Percentiles rank a stretch among this genome's conserved stretches.
Evolutionary conservation across 1,284 basidiomycete genomes (phyloP).

Genomic region (Sparassis latifolia): DNA sequence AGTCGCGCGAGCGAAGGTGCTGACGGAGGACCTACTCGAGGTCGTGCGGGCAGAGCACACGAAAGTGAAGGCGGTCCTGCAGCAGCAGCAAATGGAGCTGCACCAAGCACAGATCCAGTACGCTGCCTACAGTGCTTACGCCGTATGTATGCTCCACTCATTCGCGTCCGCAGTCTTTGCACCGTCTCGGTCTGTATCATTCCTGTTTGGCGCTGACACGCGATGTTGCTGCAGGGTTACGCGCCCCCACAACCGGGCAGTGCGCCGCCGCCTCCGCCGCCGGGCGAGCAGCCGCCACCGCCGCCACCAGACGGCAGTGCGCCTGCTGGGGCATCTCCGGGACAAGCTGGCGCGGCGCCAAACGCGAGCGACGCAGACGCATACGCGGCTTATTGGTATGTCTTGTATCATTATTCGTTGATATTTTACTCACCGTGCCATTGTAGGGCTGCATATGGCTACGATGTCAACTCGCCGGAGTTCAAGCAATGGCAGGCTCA

Average conservation of each 20-base stretch:
- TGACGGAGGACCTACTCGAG: slow-evolving; percentile 85
- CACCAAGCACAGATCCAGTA: slow-evolving; percentile 77
- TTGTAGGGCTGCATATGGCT: slow-evolving; percentile 78
- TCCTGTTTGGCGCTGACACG: slow-evolving; percentile 19
- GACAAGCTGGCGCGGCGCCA: slow-evolving; percentile 36
- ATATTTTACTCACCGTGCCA: slow-evolving; percentile 1
- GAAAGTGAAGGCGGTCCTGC: slow-evolving; percentile 60
- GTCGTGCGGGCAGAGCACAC: slow-evolving; percentile 83
- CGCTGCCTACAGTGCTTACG: slow-evolving; percentile 60
- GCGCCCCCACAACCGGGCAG: slow-evolving; percentile 54
- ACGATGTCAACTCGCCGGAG: slow-evolving; percentile 77
- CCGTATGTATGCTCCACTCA: slow-evolving; percentile 40
- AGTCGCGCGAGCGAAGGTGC: slow-evolving; percentile 79
- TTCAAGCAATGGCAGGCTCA: slow-evolving; percentile 75
- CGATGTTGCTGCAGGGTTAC: slow-evolving; percentile 42
- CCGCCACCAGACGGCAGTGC: slow-evolving; percentile 41
- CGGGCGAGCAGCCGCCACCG: slow-evolving; percentile 56
- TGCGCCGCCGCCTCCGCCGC: slow-evolving; percentile 55
- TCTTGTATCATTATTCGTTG: slow-evolving; percentile 6
- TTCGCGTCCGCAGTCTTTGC: slow-evolving; percentile 9
- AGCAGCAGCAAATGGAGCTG: slow-evolving; percentile 76
- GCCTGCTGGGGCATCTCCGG: slow-evolving; percentile 25
- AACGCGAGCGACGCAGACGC: slow-evolving; percentile 51
- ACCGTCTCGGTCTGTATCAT: slow-evolving; percentile 23
- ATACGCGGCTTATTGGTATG: slow-evolving; percentile 67